Base-by-base conservation (phyloP, 2,329 filamentous ascomycete genomes). In the Clonostachys rosea region DNA sequence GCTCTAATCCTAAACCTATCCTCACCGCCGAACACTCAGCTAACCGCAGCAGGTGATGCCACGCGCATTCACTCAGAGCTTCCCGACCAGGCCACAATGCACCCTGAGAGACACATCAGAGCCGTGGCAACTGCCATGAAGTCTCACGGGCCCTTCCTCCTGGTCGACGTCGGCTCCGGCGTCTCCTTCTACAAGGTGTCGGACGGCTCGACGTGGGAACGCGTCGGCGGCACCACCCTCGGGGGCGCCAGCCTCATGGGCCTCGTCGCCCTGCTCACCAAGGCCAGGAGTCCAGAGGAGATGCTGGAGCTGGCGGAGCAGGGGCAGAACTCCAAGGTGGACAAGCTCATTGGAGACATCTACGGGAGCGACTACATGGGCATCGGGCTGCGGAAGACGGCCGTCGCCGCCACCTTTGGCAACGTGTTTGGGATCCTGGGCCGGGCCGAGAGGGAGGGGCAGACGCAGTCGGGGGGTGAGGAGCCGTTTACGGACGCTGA, bases 191-290 rank as follows among this genome's bases (percentile, higher is more conserved):
- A 99, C 67, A 97, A 97, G 64, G 94, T 99, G 6, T 95, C 89
- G 0, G 92, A 91, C 0, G 91, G 91, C 1, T 81, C 86, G 47
- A 80, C 90, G 54, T 96, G 87, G 64, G 79, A 95, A 66, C 89
- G 94, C 58, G 92, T 99, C 11, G 94, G 94, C 46, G 94, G 94
- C 50, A 96, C 94, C 4, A 95, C 91, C 4, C 79, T 99, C 0
- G 94, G 94, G 34, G 94, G 94, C 41, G 94, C 94, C n/a, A 99
- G 94, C 2, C 85, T 99, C 45, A 99, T 94, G 94, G 94, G 94
- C 1, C 75, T 99, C 20, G 77, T 99, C 36, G 94, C 89, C 12
- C 78, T 99, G 45, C 76, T 99, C 36, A 99, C 94, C 0, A 90
- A 91, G n/a, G 90, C 92, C 18, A 81, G 87, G 47, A 91, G 85